Evolutionary conservation across 176 grass and related monocot species (phyloP).

Genomic region (Ensete glaucum): DNA sequence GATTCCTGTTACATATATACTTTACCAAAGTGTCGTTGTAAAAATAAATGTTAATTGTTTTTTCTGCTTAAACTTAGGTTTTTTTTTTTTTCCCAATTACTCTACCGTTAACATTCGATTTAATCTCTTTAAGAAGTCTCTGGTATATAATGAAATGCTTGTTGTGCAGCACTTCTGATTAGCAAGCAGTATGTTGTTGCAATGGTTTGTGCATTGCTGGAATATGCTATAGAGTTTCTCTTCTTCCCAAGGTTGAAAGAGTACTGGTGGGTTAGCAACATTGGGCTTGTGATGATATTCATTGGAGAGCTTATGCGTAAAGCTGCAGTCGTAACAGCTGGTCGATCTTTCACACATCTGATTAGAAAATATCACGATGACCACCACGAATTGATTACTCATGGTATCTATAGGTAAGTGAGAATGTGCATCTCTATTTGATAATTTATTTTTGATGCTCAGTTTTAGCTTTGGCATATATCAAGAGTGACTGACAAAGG

Average conservation of each 20-base stretch:
- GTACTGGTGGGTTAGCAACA: slow-evolving; percentile 53
- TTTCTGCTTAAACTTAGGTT: background rate
- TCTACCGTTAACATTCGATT: background rate
- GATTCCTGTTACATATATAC: too few relatives aligned
- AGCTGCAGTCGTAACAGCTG: slow-evolving; percentile 64
- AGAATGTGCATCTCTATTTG: background rate
- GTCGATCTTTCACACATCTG: slow-evolving; percentile 57
- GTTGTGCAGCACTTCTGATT: slow-evolving; percentile 74
- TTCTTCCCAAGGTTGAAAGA: slow-evolving; percentile 63
- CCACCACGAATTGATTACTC: slow-evolving; percentile 69
- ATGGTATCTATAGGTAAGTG: slow-evolving; percentile 78
- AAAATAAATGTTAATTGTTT: too few relatives aligned
- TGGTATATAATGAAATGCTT: slow-evolving; percentile 2
- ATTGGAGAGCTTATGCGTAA: slow-evolving; percentile 73
- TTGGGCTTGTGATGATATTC: slow-evolving; percentile 60
- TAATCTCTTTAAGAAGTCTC: background rate
- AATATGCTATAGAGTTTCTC: slow-evolving; percentile 57
- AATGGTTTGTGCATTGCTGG: slow-evolving; percentile 78
- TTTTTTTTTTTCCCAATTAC: background rate
- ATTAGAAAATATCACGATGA: slow-evolving; percentile 64
- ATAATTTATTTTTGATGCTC: background rate
- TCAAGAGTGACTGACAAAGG: background rate
- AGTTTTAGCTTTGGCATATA: background rate
- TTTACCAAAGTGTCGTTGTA: too few relatives aligned
- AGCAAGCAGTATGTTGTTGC: slow-evolving; percentile 75